Base-by-base conservation (phyloP, 2,329 filamentous ascomycete genomes). In the Fusarium metavorans region DNA sequence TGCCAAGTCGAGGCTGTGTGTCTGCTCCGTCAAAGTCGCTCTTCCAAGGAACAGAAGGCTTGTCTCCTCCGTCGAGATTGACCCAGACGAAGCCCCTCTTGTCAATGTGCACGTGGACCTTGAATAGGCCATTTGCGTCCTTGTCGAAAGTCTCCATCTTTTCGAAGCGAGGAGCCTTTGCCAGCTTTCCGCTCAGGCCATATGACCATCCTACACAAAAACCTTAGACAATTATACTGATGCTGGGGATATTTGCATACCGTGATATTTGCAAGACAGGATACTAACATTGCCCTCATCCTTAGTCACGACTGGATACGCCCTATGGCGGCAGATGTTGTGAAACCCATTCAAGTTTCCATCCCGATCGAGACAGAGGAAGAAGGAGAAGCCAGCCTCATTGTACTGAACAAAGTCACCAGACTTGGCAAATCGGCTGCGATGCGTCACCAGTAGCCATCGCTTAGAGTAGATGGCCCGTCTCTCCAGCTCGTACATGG, bases 161-260 rank as follows among this genome's bases (percentile, higher is more conserved):
- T 32, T 90, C 85, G 74, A 90, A 92, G 2, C 88, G 85, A 0
- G 90, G 90, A 0, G 90, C 90, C 78, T 91, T 91, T n/a, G 89
- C 86, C 9, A 92, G 83, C 48, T 87, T 87, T 25, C 90, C 90
- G 23, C 84, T 85, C 3, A 89, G 82, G 34, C 89, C 87, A 71
- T 91, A 92, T 2, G 88, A 89, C 90, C 90, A 92, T 45, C 89
- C 86, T 72, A 3, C 7, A 43, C 3, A 9, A 16, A 13, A 4
- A 14, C 4, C 3, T 32, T 11, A 72, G 16, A 43, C 27, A 14
- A 35, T 25, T 13, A 14, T n/a, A 1, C 3, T 13, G 10, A 6
- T 2, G 5, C 5, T 23, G 16, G 6, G 18, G 5, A 3, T 9
- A 23, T 11, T 50, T 9, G 5, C 60, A 10, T 64, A 71, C 71